Evolutionary conservation across 768 basidiomycete species (phyloP).

Genomic region (Pisolithus microcarpus): DNA sequence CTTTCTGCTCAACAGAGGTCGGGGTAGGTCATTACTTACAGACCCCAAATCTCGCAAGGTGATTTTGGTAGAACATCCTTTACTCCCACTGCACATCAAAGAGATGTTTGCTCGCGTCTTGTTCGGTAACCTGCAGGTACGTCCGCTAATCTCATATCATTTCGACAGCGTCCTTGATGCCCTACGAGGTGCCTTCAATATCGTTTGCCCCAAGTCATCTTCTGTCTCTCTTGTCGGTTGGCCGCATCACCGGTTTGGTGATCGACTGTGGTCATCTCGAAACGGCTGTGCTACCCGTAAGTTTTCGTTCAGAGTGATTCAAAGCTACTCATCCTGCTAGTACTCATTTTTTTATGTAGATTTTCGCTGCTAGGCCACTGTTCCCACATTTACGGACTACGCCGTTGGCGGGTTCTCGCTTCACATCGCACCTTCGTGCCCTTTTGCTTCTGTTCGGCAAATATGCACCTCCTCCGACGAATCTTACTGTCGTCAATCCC

Average conservation of each 20-base stretch:
- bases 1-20: constrained; percentile 15
- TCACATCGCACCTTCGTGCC: constrained; percentile 71
- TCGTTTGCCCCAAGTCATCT: constrained; percentile 90
- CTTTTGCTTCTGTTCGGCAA: constrained; percentile 79
- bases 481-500: constrained; percentile 56
- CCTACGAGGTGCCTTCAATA: constrained; percentile 76
- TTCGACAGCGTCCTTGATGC: background rate
- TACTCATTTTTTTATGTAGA: constrained; percentile 41
- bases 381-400: constrained; percentile 79
- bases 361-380: constrained; percentile 83
- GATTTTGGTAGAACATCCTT: constrained; percentile 84
- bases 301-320: constrained; percentile 18
- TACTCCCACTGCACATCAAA: constrained; percentile 82
- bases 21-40: constrained; percentile 76
- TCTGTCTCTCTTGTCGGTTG: constrained; percentile 76
- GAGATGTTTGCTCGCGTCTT: constrained; percentile 78
- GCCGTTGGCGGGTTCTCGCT: constrained; percentile 77
- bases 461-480: constrained; percentile 76
- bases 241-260: constrained; percentile 88
- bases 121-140: constrained; percentile 84
- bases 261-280: constrained; percentile 91
- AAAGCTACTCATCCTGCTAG: background rate
- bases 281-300: constrained; percentile 78
- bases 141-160: background rate
- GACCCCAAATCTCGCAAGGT: constrained; percentile 96